Conservation (phyloP, 1,139 yeast genomes). For the Geotrichum europaeum region DNA sequence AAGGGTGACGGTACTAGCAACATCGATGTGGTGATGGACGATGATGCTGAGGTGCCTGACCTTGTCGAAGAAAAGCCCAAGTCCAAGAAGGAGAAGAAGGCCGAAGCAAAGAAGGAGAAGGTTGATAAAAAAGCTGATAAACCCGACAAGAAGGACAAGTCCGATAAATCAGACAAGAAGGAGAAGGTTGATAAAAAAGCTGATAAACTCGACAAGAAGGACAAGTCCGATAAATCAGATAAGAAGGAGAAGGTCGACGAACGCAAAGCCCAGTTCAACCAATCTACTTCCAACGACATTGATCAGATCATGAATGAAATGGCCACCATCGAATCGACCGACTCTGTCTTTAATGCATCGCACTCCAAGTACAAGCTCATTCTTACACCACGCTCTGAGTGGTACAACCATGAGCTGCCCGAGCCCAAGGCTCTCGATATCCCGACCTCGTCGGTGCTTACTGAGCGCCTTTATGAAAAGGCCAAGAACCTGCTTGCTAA, state of each 20-base stretch:
- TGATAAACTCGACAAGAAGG: conserved; percentile 26
- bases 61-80: neutral
- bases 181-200: conserved; percentile 33
- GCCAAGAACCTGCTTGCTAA: conserved; percentile 61
- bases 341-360: conserved; percentile 10
- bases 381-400: conserved; percentile 62
- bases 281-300: conserved; percentile 28
- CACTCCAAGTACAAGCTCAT: conserved; percentile 42
- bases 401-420: conserved; percentile 54
- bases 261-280: conserved; percentile 36
- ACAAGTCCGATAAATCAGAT: conserved; percentile 21
- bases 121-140: conserved; percentile 31
- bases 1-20: neutral
- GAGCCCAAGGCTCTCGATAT: conserved; percentile 34
- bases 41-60: conserved; percentile 34
- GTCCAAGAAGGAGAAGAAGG: conserved; percentile 33
- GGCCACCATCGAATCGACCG: conserved; percentile 5
- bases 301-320: conserved; percentile 12
- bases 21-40: conserved; percentile 2
- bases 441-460: conserved; percentile 45
- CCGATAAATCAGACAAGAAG: conserved; percentile 21
- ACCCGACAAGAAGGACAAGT: conserved; percentile 25
- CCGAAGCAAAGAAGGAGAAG: conserved; percentile 34
- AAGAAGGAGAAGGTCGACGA: conserved; percentile 30
- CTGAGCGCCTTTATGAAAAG: conserved; percentile 54